These are phyloP conservation scores for Sugiyamaella pinicola DNA, from an alignment of 1,139 yeast species.

Conservation along the genomic window DNA sequence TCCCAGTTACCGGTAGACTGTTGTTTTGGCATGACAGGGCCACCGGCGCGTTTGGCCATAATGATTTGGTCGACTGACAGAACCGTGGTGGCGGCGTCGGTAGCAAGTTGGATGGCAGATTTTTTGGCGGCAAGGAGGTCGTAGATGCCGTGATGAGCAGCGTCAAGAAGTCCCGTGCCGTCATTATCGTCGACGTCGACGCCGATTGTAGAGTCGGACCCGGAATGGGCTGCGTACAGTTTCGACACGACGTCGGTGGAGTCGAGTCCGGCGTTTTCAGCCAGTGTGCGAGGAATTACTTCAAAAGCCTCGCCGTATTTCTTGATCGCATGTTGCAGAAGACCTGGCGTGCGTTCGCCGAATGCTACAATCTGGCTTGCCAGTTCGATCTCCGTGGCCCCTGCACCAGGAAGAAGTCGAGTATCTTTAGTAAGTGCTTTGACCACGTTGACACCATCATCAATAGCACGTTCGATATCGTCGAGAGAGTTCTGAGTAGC, in stretches of 20 bases:
- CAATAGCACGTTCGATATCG: conserved; percentile 95
- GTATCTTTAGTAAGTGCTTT: conserved; percentile 83
- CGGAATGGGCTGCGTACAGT: conserved; percentile 81
- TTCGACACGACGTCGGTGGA: conserved; percentile 84
- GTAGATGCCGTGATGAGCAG: conserved; percentile 66
- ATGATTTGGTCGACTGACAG: conserved; percentile 88
- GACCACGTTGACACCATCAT: conserved; percentile 92
- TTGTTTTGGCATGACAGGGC: conserved; percentile 89
- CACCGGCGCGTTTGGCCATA: conserved; percentile 96
- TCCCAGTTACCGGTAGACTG: conserved; percentile 97
- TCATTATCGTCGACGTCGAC: conserved; percentile 70
- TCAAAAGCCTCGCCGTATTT: conserved; percentile 94
- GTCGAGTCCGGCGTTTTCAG: conserved; percentile 94
- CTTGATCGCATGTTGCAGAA: conserved; percentile 89
- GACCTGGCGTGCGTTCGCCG: conserved; percentile 94
- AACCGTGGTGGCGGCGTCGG: conserved; percentile 92
- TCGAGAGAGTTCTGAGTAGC: conserved; percentile 96
- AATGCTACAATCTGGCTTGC: conserved; percentile 75
- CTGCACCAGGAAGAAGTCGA: conserved; percentile 92
- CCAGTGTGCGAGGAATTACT: conserved; percentile 86
- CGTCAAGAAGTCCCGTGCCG: conserved; percentile 70
- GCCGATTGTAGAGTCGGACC: conserved; percentile 38
- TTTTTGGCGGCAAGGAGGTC: conserved; percentile 81
- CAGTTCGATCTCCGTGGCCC: conserved; percentile 91
- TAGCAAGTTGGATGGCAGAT: conserved; percentile 89